Base-by-base conservation (phyloP, 2,329 filamentous ascomycete species). In the Parafenestella ontariensis region DNA sequence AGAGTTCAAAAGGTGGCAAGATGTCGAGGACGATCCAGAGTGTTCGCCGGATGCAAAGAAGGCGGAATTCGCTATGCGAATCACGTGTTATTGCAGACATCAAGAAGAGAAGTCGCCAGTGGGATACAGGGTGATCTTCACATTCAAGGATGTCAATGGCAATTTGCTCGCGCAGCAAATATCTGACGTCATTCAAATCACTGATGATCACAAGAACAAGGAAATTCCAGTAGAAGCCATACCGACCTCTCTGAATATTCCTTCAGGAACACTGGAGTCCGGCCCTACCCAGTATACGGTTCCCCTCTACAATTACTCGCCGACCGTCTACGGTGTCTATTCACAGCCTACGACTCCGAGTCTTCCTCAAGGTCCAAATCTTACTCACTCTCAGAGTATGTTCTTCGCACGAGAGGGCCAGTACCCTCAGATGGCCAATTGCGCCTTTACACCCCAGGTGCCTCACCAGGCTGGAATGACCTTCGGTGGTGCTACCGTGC, bases 51-150 rank as follows among this genome's bases (percentile, higher is more conserved):
- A 58, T 11, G 85, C 89, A 6, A 87, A 91, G 80, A 89, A 92
- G 69, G 87, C 96, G 20, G 89, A 93, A 63, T 87, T 91, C 2
- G 92, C 92, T 0, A 96, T 98, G 93, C 89, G 94, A 9, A 97
- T 99, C 68, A 92, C 93, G 21, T 99, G 94, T 75, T 99, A 98
- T 77, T 98, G 94, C 77, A 87, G 94, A 18, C 94, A 99, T 72
- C 94, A 98, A 66, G 87, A 89, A 55, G 95, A 98, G 77, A 98
- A 98, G 79, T 81, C 89, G 63, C 71, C 71, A 1, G 61, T 68
- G 8, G 94, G 94, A 1, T 99, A 97, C 77, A 84, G 81, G 66
- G 92, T 98, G 66, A 96, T 99, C 59, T 96, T 98, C 76, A 98
- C 94, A 1, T 83, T 99, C 69, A 96, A 93, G 71, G 91, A 97